These are phyloP conservation scores for Penicillium sp. DNA, from an alignment of 2,329 filamentous ascomycete species.

Conservation along the genomic window DNA sequence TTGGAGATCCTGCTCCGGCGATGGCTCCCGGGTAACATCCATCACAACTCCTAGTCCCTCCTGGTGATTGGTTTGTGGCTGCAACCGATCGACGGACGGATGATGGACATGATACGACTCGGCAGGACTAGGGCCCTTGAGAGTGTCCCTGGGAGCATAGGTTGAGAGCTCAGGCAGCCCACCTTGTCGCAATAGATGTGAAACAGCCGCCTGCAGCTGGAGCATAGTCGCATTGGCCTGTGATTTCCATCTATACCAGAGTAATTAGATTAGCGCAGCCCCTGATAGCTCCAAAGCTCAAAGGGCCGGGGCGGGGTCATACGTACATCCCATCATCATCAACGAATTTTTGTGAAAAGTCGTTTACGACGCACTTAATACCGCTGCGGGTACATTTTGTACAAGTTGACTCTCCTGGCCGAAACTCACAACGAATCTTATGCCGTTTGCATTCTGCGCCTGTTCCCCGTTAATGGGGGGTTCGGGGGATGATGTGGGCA, in stretches of 20 bases:
- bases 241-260: slow-evolving; percentile 44
- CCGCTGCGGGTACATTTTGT: slow-evolving; percentile 51
- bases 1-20: slow-evolving; percentile 43
- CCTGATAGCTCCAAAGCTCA: background rate
- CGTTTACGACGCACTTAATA: slow-evolving; percentile 54
- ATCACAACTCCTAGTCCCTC: slow-evolving; percentile 32
- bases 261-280: slow-evolving; percentile 2
- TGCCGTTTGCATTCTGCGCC: slow-evolving; percentile 53
- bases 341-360: slow-evolving; percentile 56
- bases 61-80: slow-evolving; percentile 28
- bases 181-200: slow-evolving; percentile 45
- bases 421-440: slow-evolving; percentile 56
- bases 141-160: slow-evolving; percentile 32
- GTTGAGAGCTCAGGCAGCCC: slow-evolving; percentile 44
- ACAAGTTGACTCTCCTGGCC: slow-evolving; percentile 47
- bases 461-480: slow-evolving; percentile 17
- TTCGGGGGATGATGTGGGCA: slow-evolving; percentile 6
- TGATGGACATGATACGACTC: slow-evolving; percentile 29
- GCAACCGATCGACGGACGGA: slow-evolving; percentile 26
- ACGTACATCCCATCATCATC: slow-evolving; percentile 54
- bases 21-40: slow-evolving; percentile 49
- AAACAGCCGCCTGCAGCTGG: slow-evolving; percentile 46
- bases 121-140: slow-evolving; percentile 28
- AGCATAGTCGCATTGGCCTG: slow-evolving; percentile 43
- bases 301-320: background rate